Percentiles rank a stretch among this genome's conserved stretches.
phyloP scores from a whole-genome alignment of 2,329 filamentous ascomycete species.

The Dactylonectria estremocensis region DNA sequence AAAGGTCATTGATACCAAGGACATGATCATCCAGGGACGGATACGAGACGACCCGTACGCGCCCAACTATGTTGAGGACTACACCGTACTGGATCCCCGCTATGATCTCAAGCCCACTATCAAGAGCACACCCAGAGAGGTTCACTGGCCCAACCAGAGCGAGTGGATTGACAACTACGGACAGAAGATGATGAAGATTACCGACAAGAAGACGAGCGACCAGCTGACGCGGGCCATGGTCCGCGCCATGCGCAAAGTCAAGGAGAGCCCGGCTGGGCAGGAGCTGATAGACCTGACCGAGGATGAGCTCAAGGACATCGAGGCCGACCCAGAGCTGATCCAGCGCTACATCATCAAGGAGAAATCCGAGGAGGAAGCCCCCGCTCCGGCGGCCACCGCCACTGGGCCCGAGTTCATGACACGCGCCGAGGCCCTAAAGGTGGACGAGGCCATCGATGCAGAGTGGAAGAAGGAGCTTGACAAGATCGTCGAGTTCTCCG shows the following conservation, averaged over 20 bases:
- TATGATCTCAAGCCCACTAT: conserved; percentile 78
- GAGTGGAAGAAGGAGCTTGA: conserved; percentile 58
- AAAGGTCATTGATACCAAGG: conserved; percentile 79
- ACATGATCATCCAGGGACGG: conserved; percentile 81
- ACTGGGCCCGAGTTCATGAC: conserved; percentile 50
- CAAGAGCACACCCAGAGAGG: conserved; percentile 66
- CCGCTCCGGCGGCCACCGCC: conserved; percentile 45
- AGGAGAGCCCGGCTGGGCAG: conserved; percentile 59
- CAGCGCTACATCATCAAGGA: conserved; percentile 56
- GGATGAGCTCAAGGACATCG: conserved; percentile 61
- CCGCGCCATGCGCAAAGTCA: conserved; percentile 59
- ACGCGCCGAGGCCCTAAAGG: conserved; percentile 54
- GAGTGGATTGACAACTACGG: conserved; percentile 73
- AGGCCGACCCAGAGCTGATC: conserved; percentile 58
- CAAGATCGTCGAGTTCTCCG: conserved; percentile 50
- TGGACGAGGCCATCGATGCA: conserved; percentile 55
- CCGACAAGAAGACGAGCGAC: conserved; percentile 60
- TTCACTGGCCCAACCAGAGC: conserved; percentile 71
- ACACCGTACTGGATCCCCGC: conserved; percentile 81
- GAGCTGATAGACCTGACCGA: conserved; percentile 66
- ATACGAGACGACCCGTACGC: conserved; percentile 81
- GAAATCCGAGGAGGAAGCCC: conserved; percentile 48
- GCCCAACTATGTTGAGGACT: conserved; percentile 86
- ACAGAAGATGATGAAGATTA: conserved; percentile 60
- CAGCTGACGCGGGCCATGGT: conserved; percentile 60